Conservation (phyloP, 2,329 filamentous ascomycete genomes). For the Hirsutella minnesotensis region DNA sequence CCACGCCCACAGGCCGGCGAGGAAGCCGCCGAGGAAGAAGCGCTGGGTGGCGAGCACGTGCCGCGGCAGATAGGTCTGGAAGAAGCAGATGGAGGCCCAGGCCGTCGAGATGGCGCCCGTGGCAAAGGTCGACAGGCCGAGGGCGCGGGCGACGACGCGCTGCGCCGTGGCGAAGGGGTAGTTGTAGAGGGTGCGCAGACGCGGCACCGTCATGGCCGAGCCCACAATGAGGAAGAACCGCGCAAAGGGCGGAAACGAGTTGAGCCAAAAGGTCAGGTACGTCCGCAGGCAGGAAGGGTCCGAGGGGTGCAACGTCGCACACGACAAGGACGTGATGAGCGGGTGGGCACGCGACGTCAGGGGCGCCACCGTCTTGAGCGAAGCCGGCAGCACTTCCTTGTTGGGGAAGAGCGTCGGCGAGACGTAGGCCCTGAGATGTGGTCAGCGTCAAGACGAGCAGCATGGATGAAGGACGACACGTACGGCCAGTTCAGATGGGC, state of each 20-base stretch:
- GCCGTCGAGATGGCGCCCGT: conserved; percentile 75
- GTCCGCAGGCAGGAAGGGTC: conserved; percentile 83
- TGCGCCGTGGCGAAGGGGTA: conserved; percentile 58
- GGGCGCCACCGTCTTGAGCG: conserved; percentile 58
- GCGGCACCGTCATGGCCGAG: conserved; percentile 53
- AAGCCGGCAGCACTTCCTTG: conserved; percentile 51
- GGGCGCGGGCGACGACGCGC: conserved; percentile 51
- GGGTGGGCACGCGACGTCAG: conserved; percentile 80
- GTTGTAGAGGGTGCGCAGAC: conserved; percentile 55
- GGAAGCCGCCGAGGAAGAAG: conserved; percentile 79
- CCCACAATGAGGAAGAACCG: conserved; percentile 70
- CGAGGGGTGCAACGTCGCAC: conserved; percentile 75
- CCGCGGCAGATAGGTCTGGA: conserved; percentile 68
- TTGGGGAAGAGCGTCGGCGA: conserved; percentile 79
- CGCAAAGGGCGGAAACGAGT: conserved; percentile 66
- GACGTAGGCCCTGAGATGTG: conserved; percentile 49
- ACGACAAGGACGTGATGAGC: conserved; percentile 73
- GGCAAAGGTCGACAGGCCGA: conserved; percentile 61
- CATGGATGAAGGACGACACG: too few relatives aligned
- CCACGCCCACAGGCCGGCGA: conserved; percentile 78
- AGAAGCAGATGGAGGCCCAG: conserved; percentile 85
- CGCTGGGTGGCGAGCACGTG: conserved; percentile 67
- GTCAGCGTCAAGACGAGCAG: too few relatives aligned
- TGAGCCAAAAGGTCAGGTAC: conserved; percentile 78
- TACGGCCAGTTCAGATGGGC: conserved; percentile 75